Conservation (phyloP, 73 alveolate species). For the Tetrahymena borealis region DNA sequence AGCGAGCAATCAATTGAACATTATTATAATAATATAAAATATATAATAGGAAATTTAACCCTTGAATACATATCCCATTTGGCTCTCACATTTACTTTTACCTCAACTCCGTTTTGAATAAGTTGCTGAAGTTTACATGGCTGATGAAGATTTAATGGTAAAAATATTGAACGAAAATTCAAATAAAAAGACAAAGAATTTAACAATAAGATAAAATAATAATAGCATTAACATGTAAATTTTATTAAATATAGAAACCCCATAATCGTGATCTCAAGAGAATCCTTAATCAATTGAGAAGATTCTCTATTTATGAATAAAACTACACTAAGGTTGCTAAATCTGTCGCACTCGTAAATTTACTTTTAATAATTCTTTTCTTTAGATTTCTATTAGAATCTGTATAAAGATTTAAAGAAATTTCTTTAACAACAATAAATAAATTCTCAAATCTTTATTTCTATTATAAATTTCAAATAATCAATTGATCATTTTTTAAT, state of each 20-base stretch:
- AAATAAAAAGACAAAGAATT: neutral
- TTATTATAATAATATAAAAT: too few species aligned
- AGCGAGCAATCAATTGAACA: too few species aligned
- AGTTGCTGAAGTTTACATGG: neutral
- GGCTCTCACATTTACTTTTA: neutral
- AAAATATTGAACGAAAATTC: neutral
- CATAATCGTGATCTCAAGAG: neutral
- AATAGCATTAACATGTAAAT: neutral
- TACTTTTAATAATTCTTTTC: neutral
- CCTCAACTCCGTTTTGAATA: conserved; percentile 1
- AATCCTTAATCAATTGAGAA: neutral
- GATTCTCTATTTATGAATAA: neutral
- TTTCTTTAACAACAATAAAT: neutral
- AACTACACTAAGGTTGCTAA: neutral
- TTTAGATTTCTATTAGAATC: neutral
- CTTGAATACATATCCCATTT: neutral
- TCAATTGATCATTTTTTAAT: neutral
- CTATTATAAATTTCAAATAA: neutral
- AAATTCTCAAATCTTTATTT: neutral
- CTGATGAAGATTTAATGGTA: neutral
- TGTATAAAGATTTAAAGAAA: neutral
- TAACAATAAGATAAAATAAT: neutral
- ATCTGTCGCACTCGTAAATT: neutral
- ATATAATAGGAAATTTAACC: neutral
- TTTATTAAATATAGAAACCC: neutral